Evolutionary conservation across 2,329 filamentous ascomycete genomes (phyloP), one percentile per base, ranked within the genome.

Genomic region (Fusarium newnesense): DNA sequence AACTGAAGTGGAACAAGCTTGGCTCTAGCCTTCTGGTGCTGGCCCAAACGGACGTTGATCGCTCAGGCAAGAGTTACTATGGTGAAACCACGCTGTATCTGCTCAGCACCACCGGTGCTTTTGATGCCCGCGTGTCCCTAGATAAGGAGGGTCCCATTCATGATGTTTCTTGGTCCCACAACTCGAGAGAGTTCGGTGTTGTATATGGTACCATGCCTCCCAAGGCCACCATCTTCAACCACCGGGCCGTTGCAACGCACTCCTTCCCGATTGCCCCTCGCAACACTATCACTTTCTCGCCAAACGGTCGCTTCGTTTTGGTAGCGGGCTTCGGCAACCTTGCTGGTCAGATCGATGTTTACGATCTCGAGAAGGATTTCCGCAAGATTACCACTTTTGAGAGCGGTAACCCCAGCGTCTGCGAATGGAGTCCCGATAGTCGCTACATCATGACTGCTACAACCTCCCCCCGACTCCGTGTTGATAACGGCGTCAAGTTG

Each of bases 161-260:
- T 83, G 96, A 99, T 80, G 96, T 99, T 47, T 91, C 93, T n/a
- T 99, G 96, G 96, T 98, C 95, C 50, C 95, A 96, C 53, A 98
- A 96, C 84, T 97, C 95, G 77, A 97, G 95, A 85, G 96, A 98
- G 83, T 99, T 99, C 79, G 96, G 95, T 80, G 96, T 99, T 37
- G 92, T 98, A 21, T 99, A 99, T 81, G 96, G 96, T 70, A 98
- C 94, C 83, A 98, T 98, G 95, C 96, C 96, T n/a, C 94, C 96
- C 63, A 98, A 98, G 88, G 96, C 96, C 7, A 98, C 96, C 76
- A 96, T 99, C 76, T 99, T 98, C 89, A 98, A 98, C 83, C 90
- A 93, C 78, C 92, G 94, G 72, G 96, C 94, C 71, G 89, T 95
- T 67, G 87, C 93, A 26, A 93, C 92, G 65, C 94, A 98, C 84